phyloP scores from a whole-genome alignment of 2,329 filamentous ascomycete species.

The Ophiostoma himal-ulmi region DNA sequence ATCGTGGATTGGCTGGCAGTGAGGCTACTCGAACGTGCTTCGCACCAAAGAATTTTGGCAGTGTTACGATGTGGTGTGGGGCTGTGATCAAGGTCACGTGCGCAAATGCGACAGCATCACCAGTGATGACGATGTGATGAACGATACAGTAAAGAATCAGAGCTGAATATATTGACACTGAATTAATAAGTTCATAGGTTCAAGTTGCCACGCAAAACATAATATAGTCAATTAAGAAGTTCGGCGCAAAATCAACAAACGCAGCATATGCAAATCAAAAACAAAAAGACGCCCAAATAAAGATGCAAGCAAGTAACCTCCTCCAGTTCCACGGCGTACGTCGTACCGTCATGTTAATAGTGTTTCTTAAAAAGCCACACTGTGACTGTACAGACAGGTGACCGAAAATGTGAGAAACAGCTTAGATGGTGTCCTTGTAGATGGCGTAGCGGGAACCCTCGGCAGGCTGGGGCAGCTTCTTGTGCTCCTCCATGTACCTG shows the following conservation, averaged over 20 bases:
- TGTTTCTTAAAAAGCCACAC: neutral
- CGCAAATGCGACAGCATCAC: neutral
- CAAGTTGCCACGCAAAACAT: neutral
- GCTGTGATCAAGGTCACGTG: neutral
- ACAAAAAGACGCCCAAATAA: conserved; percentile 11
- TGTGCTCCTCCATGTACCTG: conserved; percentile 93
- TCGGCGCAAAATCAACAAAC: neutral
- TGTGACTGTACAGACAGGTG: neutral
- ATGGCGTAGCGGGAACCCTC: conserved; percentile 60
- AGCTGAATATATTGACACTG: neutral
- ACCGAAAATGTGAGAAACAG: neutral
- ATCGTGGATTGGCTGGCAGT: neutral
- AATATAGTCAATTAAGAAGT: neutral
- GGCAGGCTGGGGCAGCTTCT: conserved; percentile 89
- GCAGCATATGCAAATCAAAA: neutral
- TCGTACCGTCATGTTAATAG: neutral
- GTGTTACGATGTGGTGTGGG: neutral
- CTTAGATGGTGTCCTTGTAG: conserved; percentile 30
- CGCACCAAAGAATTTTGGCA: neutral
- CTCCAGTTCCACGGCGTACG: neutral
- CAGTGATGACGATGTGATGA: neutral
- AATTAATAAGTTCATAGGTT: neutral
- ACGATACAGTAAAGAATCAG: neutral
- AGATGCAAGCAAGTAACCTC: conserved; percentile 3
- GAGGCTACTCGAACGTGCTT: neutral